phyloP scores from a whole-genome alignment of 306 rosid genomes.

The Amphicarpaea edgeworthii region DNA sequence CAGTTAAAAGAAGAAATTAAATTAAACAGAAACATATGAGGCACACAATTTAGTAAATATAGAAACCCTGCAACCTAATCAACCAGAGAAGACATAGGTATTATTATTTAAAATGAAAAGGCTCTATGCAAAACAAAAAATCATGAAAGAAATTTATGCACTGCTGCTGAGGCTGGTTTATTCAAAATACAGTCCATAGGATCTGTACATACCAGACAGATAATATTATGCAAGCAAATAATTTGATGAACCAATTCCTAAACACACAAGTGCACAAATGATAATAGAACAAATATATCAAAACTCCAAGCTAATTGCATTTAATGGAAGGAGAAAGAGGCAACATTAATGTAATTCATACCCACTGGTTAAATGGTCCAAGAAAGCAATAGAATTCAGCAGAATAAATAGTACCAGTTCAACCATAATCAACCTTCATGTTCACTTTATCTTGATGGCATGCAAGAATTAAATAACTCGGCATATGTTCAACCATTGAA shows the following conservation, averaged over 20 bases:
- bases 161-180: slow-evolving; percentile 25
- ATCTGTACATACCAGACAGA: slow-evolving; percentile 17
- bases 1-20: slow-evolving; percentile 35
- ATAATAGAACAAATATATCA: slow-evolving; percentile 23
- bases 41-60: slow-evolving; percentile 39
- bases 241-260: slow-evolving; percentile 18
- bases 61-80: slow-evolving; percentile 29
- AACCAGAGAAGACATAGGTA: slow-evolving; percentile 30
- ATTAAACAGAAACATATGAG: slow-evolving; percentile 15
- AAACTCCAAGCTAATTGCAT: slow-evolving; percentile 25
- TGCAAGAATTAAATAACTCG: slow-evolving; percentile 17
- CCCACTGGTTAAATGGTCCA: slow-evolving; percentile 8
- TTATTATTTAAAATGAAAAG: slow-evolving; percentile 3
- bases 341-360: slow-evolving; percentile 5
- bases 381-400: slow-evolving; percentile 28
- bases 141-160: slow-evolving; percentile 40
- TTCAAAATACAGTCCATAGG: not conserved
- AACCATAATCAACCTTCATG: not conserved
- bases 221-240: slow-evolving; percentile 39
- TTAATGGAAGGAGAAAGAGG: slow-evolving; percentile 27
- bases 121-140: slow-evolving; percentile 22
- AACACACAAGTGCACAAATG: not conserved
- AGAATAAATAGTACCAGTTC: slow-evolving; percentile 13
- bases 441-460: slow-evolving; percentile 21
- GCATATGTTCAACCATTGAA: slow-evolving; percentile 24